Base-by-base conservation (phyloP, 2,329 filamentous ascomycete genomes). In the Exophiala oligosperma region DNA sequence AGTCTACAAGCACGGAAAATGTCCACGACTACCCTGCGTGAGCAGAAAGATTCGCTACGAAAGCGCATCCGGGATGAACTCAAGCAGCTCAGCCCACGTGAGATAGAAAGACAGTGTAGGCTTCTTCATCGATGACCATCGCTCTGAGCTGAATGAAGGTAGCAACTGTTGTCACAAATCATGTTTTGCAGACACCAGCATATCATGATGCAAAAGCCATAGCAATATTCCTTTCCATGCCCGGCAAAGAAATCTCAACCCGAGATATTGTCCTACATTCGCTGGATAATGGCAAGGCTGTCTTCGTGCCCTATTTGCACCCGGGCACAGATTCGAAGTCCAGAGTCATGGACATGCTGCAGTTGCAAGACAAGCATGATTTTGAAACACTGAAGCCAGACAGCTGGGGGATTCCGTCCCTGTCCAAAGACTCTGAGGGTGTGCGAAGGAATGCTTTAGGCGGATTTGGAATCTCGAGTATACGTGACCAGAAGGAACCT, bases 331-430 rank as follows among this genome's bases (percentile, higher is more conserved):
- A 65, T 24, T 63, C 70, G 4, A 72, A 72, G 28, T 76, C 78
- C 56, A 90, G 90, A 14, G 82, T 94, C 54, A 99, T 99, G 94
- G 92, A 97, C 70, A 97, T 99, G 94, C 84, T 99, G 23, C 86
- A 86, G 62, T 79, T 99, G 41, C 77, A 81, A 56, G 87, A 86
- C 26, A 73, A 91, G 51, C 76, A 83, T 28, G 94, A 99, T 72
- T 96, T 92, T 72, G 84, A 91, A 63, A 83, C 84, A 24, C 78
- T 97, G 59, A 76, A 86, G 68, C 81, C 82, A 41, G 94, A 99
- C 74, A 85, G 83, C 71, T 99, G 94, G 94, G 92, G 92, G 8
- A 99, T 99, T 64, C 94, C 94, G n/a, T 93, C 89, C 32, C 84
- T 96, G 57, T 81, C 85, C 60, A 77, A 81, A 50, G 78, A 82